Evolutionary conservation across 2,329 filamentous ascomycete genomes (phyloP), one percentile per base, ranked within the genome.

Genomic region (Rugonectria rugulosa): DNA sequence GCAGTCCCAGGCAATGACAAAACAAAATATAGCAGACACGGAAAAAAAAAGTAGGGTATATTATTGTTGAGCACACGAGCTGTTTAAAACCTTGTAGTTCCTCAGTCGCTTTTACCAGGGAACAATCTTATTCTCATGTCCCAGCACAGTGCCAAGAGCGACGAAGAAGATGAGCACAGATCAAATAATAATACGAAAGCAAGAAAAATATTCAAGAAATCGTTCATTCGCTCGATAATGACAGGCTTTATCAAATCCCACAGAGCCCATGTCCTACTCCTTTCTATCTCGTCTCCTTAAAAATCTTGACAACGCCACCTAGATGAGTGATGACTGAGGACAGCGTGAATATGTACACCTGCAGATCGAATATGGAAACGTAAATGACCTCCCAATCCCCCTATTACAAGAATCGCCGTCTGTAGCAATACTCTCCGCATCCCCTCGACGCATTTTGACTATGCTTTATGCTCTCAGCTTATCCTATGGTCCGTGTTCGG

Each of bases 381-480:
- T 43, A 61, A 34, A 54, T 62, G 37, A 32, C 49, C 41, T 53
- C 34, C 36, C 37, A 23, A 36, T 59, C 47, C 63, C 50, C 57
- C 53, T 41, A 20, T 48, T 49, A 54, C 56, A 40, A 47, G 24
- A 60, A 53, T 53, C 51, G 15, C 46, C 51, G 15, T 32, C 49
- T 48, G n/a, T 21, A 41, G 44, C 45, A 56, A 50, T 56, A 50
- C n/a, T n/a, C n/a, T n/a, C n/a, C n/a, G n/a, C 34, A 32, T 32
- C 32, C 20, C 17, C 10, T 14, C 6, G 23, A n/a, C n/a, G n/a
- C n/a, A n/a, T n/a, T n/a, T n/a, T n/a, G n/a, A n/a, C n/a, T n/a
- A n/a, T n/a, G n/a, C n/a, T n/a, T n/a, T n/a, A n/a, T n/a, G 7
- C 36, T 7, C 55, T 75, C 71, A 86, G 68, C 81, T 85, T 53